Evolutionary conservation across 139 green algal species (phyloP).

Genomic region (Chlorella sp.): DNA sequence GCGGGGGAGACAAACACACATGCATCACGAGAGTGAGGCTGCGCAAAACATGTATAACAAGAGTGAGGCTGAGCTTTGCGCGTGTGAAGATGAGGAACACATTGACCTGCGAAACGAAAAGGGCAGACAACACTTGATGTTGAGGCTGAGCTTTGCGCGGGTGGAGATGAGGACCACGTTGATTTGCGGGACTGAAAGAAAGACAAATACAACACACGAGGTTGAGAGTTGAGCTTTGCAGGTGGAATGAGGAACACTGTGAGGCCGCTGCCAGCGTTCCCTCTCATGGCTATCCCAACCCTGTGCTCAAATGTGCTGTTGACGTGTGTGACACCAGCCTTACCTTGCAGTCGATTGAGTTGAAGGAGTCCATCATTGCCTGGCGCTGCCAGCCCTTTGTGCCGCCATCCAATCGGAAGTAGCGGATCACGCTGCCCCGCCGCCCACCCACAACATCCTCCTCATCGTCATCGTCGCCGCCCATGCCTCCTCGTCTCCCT

Average conservation of each 20-base stretch:
- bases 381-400: slow-evolving; percentile 35
- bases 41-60: too few relatives aligned
- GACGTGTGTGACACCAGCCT: too few relatives aligned
- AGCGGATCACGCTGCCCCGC: slow-evolving; percentile 38
- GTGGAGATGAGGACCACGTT: slow-evolving; percentile 86
- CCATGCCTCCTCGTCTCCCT: too few relatives aligned
- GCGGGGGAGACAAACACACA: slow-evolving; percentile 18
- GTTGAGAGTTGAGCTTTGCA: too few relatives aligned
- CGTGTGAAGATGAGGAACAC: slow-evolving; percentile 84
- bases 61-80: too few relatives aligned
- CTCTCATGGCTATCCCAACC: not conserved
- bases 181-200: too few relatives aligned
- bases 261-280: not conserved
- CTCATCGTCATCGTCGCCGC: not conserved
- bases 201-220: too few relatives aligned
- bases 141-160: too few relatives aligned
- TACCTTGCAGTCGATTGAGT: slow-evolving; percentile 57
- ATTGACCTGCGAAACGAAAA: slow-evolving; percentile 44
- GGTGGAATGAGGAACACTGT: too few relatives aligned
- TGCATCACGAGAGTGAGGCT: too few relatives aligned
- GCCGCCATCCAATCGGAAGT: slow-evolving; percentile 79
- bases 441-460: slow-evolving; percentile 17
- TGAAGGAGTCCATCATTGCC: slow-evolving; percentile 66
- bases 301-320: not conserved
- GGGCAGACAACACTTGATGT: too few relatives aligned